Evolutionary conservation across 768 basidiomycete genomes (phyloP).

Genomic region (Lactarius deliciosus): DNA sequence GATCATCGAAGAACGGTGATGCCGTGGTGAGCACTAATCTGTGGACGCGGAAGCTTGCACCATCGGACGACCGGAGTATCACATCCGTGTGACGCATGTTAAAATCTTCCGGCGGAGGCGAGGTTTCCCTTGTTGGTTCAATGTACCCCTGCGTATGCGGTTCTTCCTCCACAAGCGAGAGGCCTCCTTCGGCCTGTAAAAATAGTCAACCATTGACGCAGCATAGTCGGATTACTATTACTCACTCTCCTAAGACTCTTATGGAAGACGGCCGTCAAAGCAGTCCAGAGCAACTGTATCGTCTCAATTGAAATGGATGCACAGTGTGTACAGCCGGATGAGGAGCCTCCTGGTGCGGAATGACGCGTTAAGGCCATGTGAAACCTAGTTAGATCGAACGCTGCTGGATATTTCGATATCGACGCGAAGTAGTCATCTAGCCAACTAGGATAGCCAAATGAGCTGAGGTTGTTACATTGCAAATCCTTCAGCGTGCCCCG

Average conservation of each 20-base stretch:
- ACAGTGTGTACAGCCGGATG: constrained; percentile 1
- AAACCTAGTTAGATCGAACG: constrained; percentile 6
- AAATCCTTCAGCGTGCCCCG: constrained; percentile 4
- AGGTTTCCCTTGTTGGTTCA: background rate
- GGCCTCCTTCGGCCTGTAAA: background rate
- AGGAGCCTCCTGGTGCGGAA: background rate
- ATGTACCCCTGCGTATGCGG: background rate
- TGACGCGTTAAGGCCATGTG: constrained; percentile 14
- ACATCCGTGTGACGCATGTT: constrained; percentile 21
- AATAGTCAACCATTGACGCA: background rate
- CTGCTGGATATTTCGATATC: constrained; percentile 2
- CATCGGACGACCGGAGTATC: constrained; percentile 35
- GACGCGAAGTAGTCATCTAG: constrained; percentile 12
- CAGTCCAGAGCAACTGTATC: background rate
- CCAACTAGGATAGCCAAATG: constrained; percentile 11
- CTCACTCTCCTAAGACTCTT: background rate
- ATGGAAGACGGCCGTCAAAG: background rate
- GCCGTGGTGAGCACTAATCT: constrained; percentile 35
- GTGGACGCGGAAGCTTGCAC: constrained; percentile 35
- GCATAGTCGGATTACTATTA: background rate
- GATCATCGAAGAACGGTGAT: constrained; percentile 36
- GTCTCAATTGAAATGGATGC: background rate
- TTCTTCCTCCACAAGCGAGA: constrained; percentile 4
- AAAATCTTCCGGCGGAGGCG: background rate
- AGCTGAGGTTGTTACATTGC: background rate